Conservation (phyloP, 192 early-diverging fungal genomes). For the Entomortierella parvispora region DNA sequence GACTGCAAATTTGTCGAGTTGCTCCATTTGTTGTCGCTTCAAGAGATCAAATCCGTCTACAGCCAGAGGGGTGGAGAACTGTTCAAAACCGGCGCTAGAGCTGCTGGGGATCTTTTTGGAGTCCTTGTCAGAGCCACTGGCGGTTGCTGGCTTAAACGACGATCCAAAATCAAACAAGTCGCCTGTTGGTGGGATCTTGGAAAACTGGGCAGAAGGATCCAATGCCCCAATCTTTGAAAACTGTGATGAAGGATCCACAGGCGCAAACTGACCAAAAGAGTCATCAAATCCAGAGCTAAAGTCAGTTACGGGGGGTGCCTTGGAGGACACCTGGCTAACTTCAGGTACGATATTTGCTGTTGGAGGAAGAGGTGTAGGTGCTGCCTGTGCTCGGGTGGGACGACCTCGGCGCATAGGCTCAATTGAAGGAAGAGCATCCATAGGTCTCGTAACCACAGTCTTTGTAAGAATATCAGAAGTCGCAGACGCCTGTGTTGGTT, state of each 20-base stretch:
- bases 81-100: background rate
- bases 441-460: constrained; percentile 35
- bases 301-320: constrained; percentile 2
- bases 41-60: constrained; percentile 16
- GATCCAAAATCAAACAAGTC: constrained; percentile 43
- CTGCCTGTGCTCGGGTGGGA: constrained; percentile 62
- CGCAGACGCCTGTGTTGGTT: constrained; percentile 31
- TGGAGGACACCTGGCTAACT: background rate
- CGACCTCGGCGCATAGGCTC: constrained; percentile 93
- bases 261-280: constrained; percentile 40
- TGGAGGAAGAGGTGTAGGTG: background rate
- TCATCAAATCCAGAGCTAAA: constrained; percentile 44
- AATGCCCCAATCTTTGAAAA: constrained; percentile 25
- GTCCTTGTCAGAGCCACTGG: background rate
- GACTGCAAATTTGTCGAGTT: constrained; percentile 25
- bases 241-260: constrained; percentile 25
- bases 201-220: constrained; percentile 38
- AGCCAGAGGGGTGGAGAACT: background rate
- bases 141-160: background rate
- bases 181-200: constrained; percentile 24
- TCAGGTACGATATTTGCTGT: background rate
- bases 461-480: constrained; percentile 47
- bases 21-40: constrained; percentile 42
- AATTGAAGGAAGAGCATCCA: constrained; percentile 62
- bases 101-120: background rate